These are phyloP conservation scores for Inosperma sp. DNA, from an alignment of 768 basidiomycete genomes.

Conservation along the genomic window DNA sequence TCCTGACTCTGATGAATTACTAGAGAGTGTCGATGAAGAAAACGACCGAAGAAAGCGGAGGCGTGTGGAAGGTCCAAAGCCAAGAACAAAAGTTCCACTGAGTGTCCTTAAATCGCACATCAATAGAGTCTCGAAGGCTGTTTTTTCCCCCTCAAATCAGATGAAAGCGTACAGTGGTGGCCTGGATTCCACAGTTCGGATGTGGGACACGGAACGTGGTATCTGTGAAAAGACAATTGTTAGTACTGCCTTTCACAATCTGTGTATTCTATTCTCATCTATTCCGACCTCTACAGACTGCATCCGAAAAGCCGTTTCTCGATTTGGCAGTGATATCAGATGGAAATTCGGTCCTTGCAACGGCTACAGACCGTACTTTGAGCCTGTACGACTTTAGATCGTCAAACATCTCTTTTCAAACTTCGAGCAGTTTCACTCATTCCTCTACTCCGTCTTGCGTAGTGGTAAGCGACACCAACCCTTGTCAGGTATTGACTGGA, in stretches of 20 bases:
- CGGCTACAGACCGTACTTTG: constrained; percentile 72
- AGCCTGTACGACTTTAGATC: constrained; percentile 65
- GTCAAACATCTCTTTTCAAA: constrained; percentile 23
- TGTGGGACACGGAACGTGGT: constrained; percentile 82
- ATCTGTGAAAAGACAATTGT: constrained; percentile 70
- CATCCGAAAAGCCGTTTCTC: constrained; percentile 72
- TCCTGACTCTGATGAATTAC: constrained; percentile 61
- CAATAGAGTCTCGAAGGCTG: constrained; percentile 69
- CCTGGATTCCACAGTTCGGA: constrained; percentile 84
- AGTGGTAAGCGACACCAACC: constrained; percentile 23
- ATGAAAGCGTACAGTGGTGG: constrained; percentile 67
- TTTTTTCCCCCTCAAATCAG: constrained; percentile 30
- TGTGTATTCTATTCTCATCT: background rate
- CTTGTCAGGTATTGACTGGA: constrained; percentile 62
- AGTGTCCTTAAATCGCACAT: constrained; percentile 80
- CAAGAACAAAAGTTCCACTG: constrained; percentile 62
- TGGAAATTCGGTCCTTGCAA: constrained; percentile 47
- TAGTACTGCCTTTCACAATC: constrained; percentile 27
- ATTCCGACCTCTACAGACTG: constrained; percentile 38
- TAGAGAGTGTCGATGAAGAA: constrained; percentile 33
- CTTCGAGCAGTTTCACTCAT: too few relatives aligned
- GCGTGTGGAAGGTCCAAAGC: constrained; percentile 41
- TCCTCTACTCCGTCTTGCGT: constrained; percentile 67
- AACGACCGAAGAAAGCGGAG: constrained; percentile 60
- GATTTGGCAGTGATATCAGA: constrained; percentile 48